These are phyloP conservation scores for Phytophthora sansomeana DNA, from an alignment of 352 stramenopile genomes.

Conservation along the genomic window DNA sequence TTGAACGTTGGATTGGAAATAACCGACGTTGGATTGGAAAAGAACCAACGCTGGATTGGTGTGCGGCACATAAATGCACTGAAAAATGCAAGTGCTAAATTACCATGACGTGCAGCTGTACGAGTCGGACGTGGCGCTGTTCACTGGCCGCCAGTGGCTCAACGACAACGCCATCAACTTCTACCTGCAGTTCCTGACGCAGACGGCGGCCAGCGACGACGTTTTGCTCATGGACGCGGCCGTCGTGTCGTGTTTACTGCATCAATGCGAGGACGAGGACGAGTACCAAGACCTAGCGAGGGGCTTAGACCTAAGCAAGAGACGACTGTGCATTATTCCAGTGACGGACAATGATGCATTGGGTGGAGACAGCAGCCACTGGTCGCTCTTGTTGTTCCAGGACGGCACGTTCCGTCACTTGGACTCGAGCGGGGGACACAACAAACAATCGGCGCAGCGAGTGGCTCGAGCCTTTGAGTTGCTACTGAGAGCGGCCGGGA, in stretches of 20 bases:
- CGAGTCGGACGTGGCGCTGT: conserved; percentile 79
- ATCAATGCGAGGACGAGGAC: conserved; percentile 86
- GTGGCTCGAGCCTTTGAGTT: conserved; percentile 52
- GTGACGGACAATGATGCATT: conserved; percentile 78
- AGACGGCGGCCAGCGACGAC: conserved; percentile 37
- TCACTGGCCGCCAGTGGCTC: conserved; percentile 66
- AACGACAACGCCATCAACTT: conserved; percentile 90
- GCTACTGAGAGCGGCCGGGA: conserved; percentile 37
- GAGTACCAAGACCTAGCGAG: conserved; percentile 70
- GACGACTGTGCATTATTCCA: conserved; percentile 64
- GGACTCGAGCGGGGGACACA: conserved; percentile 77
- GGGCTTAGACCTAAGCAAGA: conserved; percentile 47
- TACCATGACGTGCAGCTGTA: conserved; percentile 89
- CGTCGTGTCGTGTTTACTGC: conserved; percentile 81
- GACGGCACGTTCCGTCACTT: conserved; percentile 61
- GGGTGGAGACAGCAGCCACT: conserved; percentile 68
- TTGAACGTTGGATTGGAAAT: conserved; percentile 8
- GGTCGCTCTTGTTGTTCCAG: conserved; percentile 74
- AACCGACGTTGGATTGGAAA: conserved; percentile 23
- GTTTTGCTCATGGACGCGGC: conserved; percentile 80
- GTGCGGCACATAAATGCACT: too few relatives aligned
- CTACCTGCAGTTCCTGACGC: conserved; percentile 77
- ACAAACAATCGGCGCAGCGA: conserved; percentile 54
- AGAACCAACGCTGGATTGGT: conserved; percentile 30
- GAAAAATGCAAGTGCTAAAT: conserved; percentile 57